Evolutionary conservation across 352 stramenopile species (phyloP).

Genomic region (Pythium apleroticum): DNA sequence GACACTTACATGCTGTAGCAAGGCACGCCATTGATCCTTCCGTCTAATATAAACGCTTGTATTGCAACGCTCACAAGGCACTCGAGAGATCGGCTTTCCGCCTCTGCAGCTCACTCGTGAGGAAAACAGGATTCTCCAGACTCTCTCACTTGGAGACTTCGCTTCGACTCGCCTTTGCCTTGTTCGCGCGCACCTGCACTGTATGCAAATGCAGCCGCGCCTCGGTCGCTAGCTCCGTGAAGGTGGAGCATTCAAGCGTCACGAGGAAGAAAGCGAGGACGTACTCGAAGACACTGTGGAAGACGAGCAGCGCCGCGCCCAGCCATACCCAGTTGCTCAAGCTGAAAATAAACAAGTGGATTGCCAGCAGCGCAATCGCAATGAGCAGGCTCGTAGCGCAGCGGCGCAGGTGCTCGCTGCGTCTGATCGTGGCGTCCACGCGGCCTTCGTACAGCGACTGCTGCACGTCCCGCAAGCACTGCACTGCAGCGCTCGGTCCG

Average conservation of each 20-base stretch:
- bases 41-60: constrained; percentile 4
- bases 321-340: constrained; percentile 28
- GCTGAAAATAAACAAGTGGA: constrained; percentile 25
- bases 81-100: not conserved
- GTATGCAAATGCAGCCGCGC: constrained; percentile 61
- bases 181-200: constrained; percentile 11
- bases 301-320: constrained; percentile 35
- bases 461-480: constrained; percentile 51
- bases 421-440: constrained; percentile 37
- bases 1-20: not conserved
- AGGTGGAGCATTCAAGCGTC: constrained; percentile 79
- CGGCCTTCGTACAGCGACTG: constrained; percentile 41
- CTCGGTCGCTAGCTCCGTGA: constrained; percentile 74
- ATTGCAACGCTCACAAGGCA: not conserved
- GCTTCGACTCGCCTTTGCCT: not conserved
- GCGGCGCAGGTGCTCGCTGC: constrained; percentile 42
- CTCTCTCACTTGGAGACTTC: not conserved
- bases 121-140: no score
- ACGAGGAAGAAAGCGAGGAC: constrained; percentile 77
- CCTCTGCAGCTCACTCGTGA: not conserved
- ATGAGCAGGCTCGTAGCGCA: constrained; percentile 32
- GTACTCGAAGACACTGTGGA: constrained; percentile 60
- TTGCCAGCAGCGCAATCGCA: constrained; percentile 31
- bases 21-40: not conserved
- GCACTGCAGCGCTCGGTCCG: constrained; percentile 13